A percentile compares a stretch with the other conserved stretches of the same genome.
phyloP scores from a whole-genome alignment of 306 rosid species.

The Aeschynomene evenia region DNA sequence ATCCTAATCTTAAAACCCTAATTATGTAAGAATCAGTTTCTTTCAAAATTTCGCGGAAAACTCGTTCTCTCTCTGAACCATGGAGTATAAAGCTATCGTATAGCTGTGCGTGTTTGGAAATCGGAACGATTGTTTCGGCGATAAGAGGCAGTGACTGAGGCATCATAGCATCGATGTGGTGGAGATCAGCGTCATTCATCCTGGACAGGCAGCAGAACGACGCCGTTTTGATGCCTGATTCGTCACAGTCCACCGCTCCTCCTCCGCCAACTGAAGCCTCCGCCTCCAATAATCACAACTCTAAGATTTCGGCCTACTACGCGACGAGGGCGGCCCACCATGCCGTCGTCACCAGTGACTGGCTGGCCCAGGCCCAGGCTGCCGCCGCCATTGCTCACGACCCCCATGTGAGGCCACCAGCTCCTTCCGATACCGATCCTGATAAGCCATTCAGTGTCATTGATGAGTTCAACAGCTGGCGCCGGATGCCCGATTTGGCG shows the following conservation, averaged over 20 bases:
- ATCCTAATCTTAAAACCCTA: neutral
- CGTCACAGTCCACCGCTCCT: slow-evolving; percentile 35
- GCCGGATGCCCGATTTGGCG: slow-evolving; percentile 85
- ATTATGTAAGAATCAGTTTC: neutral
- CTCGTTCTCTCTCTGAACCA: neutral
- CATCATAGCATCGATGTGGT: slow-evolving; percentile 44
- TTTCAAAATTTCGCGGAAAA: neutral
- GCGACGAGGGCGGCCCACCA: slow-evolving; percentile 72
- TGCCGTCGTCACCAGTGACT: slow-evolving; percentile 78
- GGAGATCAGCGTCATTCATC: slow-evolving; percentile 85
- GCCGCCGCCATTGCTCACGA: slow-evolving; percentile 41
- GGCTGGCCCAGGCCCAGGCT: slow-evolving; percentile 94
- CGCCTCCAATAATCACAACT: neutral
- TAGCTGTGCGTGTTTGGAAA: neutral
- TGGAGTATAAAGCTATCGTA: neutral
- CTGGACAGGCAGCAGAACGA: slow-evolving; percentile 48
- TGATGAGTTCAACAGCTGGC: slow-evolving; percentile 75
- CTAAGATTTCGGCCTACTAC: slow-evolving; percentile 63
- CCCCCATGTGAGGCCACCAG: neutral
- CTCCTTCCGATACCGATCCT: neutral
- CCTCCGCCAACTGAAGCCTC: slow-evolving; percentile 37
- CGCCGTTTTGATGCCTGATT: slow-evolving; percentile 36
- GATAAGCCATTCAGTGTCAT: slow-evolving; percentile 64
- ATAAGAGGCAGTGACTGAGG: slow-evolving; percentile 9
- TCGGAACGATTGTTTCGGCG: neutral